A percentile compares a stretch with the other conserved stretches of the same genome.
Evolutionary conservation across 1,284 basidiomycete species (phyloP).

Genomic region (Pyrrhoderma noxium): DNA sequence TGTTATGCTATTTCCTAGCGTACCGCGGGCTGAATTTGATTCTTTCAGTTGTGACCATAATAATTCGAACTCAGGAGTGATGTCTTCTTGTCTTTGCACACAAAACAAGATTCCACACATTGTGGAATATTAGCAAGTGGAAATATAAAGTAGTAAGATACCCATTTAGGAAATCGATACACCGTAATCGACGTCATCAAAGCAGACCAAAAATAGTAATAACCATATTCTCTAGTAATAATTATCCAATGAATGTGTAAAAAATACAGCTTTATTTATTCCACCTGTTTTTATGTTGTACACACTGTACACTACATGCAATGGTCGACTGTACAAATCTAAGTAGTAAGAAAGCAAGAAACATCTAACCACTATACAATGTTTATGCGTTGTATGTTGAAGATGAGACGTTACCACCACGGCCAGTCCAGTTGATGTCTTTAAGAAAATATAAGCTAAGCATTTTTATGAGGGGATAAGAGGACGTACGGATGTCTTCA

Average conservation of each 20-base stretch:
- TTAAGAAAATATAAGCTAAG: slow-evolving; percentile 5
- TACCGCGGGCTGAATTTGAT: slow-evolving; percentile 48
- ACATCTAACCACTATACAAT: too few species aligned
- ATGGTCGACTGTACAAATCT: too few species aligned
- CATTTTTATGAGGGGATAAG: slow-evolving; percentile 1
- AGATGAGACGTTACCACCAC: slow-evolving; percentile 90
- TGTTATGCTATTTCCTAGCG: slow-evolving; percentile 15
- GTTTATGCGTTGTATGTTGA: slow-evolving; percentile 84
- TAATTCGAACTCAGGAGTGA: slow-evolving; percentile 22
- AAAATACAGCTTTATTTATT: slow-evolving; percentile 11
- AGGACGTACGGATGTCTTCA: slow-evolving; percentile 77
- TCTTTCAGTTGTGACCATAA: slow-evolving; percentile 31
- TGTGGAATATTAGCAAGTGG: not conserved
- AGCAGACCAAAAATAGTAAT: too few species aligned
- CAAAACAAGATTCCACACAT: slow-evolving; percentile 35
- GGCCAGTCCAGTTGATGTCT: slow-evolving; percentile 92
- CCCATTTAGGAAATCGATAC: slow-evolving; percentile 32
- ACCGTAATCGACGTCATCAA: slow-evolving; percentile 17
- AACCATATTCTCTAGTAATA: too few species aligned
- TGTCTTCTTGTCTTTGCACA: slow-evolving; percentile 15
- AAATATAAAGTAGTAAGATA: not conserved
- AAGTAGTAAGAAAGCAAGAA: too few species aligned
- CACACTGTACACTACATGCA: too few species aligned
- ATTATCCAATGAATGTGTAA: slow-evolving; percentile 37
- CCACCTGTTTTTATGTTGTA: too few species aligned